These are phyloP conservation scores for Backusella parvicylindrica DNA, from an alignment of 192 early-diverging fungal genomes.

Conservation along the genomic window DNA sequence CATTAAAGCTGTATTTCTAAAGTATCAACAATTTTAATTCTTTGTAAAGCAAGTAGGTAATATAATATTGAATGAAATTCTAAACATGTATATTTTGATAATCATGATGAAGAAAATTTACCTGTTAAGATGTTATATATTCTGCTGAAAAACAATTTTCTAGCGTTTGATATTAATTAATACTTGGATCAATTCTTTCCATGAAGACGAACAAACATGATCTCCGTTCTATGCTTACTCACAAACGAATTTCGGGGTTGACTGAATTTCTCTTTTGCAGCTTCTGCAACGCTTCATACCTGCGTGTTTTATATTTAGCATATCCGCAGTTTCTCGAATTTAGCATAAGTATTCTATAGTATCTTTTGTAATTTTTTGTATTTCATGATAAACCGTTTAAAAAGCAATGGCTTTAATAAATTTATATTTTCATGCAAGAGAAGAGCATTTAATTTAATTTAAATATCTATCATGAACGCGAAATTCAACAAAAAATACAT, in stretches of 20 bases:
- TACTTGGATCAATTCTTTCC: neutral
- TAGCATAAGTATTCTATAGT: neutral
- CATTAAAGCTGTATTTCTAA: neutral
- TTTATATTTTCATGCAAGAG: neutral
- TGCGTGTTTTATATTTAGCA: neutral
- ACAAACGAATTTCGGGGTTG: neutral
- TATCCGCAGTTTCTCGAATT: neutral
- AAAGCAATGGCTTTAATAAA: neutral
- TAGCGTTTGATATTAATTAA: neutral
- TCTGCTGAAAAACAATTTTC: too few species aligned
- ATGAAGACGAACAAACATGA: neutral
- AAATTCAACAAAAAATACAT: neutral
- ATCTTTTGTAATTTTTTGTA: neutral
- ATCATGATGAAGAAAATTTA: neutral
- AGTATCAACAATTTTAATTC: too few species aligned
- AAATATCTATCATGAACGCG: neutral
- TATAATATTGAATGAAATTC: neutral
- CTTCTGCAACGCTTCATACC: neutral
- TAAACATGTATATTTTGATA: neutral
- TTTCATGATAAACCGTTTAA: neutral
- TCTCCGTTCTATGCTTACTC: neutral
- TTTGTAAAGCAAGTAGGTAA: neutral
- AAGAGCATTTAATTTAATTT: neutral
- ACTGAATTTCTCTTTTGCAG: neutral
- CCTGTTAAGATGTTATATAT: too few species aligned